Evolutionary conservation across 805 yeast species (phyloP).

Genomic region (Nakazawaea pomicola): DNA sequence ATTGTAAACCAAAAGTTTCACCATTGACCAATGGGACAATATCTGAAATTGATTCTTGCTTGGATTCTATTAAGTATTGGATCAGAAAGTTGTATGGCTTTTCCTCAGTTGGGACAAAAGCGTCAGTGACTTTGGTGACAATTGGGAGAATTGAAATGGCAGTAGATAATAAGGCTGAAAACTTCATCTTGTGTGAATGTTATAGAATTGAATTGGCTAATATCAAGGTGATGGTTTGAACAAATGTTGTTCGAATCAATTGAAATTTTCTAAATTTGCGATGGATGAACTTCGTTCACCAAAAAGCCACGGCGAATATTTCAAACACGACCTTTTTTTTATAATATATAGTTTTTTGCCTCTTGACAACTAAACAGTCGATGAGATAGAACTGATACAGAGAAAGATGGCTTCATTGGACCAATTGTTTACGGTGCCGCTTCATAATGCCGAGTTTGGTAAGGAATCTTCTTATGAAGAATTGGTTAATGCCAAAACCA

Average conservation of each 20-base stretch:
- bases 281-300: no score
- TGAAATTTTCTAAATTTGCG: no score
- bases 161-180: slow-evolving; percentile 13
- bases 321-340: background rate
- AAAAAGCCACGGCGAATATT: no score
- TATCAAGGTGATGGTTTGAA: no score
- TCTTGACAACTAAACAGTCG: no score
- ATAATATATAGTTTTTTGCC: no score
- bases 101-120: slow-evolving; percentile 27
- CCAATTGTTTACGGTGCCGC: slow-evolving; percentile 8
- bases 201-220: no score
- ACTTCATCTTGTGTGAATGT: no score
- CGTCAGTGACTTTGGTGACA: slow-evolving; percentile 14
- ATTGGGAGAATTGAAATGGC: slow-evolving; percentile 1
- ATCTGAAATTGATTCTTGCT: slow-evolving; percentile 34
- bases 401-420: no score
- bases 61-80: slow-evolving; percentile 43
- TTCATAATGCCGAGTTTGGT: slow-evolving; percentile 10
- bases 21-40: slow-evolving; percentile 43
- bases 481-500: slow-evolving; percentile 27
- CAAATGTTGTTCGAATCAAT: slow-evolving; percentile 9
- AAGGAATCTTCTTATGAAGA: slow-evolving; percentile 11
- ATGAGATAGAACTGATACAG: no score
- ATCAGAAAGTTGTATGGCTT: slow-evolving; percentile 42
- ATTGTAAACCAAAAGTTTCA: slow-evolving; percentile 46